Conservation (phyloP, 2,329 filamentous ascomycete species). For the Pyrenophora seminiperda region DNA sequence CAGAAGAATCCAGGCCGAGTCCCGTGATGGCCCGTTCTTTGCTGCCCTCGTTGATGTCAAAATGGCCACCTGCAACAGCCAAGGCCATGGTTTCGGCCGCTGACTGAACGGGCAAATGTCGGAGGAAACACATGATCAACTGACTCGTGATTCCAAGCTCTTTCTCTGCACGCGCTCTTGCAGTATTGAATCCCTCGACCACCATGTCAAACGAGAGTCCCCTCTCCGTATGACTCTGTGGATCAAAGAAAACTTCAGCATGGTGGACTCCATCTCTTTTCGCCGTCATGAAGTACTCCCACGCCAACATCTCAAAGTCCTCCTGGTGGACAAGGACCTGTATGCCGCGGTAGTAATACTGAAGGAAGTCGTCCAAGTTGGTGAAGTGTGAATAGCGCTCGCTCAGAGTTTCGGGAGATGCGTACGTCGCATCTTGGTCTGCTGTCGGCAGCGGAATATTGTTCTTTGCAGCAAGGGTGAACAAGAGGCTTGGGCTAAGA, state of each 20-base stretch:
- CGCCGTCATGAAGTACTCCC: conserved; percentile 71
- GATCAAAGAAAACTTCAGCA: conserved; percentile 81
- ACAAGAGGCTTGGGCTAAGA: conserved; percentile 71
- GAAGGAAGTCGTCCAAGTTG: conserved; percentile 76
- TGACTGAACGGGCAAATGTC: conserved; percentile 68
- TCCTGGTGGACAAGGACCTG: conserved; percentile 65
- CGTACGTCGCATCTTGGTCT: conserved; percentile 64
- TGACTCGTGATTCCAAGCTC: conserved; percentile 69
- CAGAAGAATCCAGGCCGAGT: conserved; percentile 71
- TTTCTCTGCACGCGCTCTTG: conserved; percentile 63
- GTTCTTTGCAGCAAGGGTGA: conserved; percentile 71
- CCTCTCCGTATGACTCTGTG: conserved; percentile 71
- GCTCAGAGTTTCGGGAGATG: conserved; percentile 63
- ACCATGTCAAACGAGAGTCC: conserved; percentile 68
- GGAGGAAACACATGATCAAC: conserved; percentile 73
- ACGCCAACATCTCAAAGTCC: conserved; percentile 77
- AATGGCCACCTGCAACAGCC: conserved; percentile 51
- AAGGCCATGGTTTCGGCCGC: conserved; percentile 48
- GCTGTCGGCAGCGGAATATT: conserved; percentile 60
- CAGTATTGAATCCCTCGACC: conserved; percentile 66
- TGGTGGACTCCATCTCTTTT: conserved; percentile 69
- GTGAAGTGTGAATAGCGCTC: conserved; percentile 70
- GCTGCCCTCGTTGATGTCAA: conserved; percentile 51
- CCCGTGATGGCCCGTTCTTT: conserved; percentile 61
- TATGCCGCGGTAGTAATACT: conserved; percentile 80